Percentiles rank a stretch among this genome's conserved stretches.
Evolutionary conservation across 2,329 filamentous ascomycete species (phyloP).

Genomic region (Xylaria sp.): DNA sequence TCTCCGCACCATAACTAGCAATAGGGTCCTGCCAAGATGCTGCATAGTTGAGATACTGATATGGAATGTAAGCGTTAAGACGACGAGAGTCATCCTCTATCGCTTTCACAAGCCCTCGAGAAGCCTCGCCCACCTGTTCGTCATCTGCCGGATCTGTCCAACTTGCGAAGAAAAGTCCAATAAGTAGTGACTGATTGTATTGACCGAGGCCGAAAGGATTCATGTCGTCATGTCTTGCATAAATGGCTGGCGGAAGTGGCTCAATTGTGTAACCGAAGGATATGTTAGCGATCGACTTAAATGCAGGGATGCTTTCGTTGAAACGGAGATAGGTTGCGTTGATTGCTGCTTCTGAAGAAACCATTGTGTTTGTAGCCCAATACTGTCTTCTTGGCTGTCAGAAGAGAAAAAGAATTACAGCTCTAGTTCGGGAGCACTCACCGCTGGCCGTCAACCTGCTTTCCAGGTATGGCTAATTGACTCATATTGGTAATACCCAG

Average conservation of each 20-base stretch:
- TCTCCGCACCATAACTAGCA: conserved; percentile 12
- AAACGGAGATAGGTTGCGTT: conserved; percentile 13
- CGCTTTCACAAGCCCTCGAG: neutral
- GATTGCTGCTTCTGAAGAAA: neutral
- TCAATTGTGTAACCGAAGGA: neutral
- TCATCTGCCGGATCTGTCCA: conserved; percentile 11
- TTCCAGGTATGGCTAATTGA: neutral
- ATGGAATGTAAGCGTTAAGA: neutral
- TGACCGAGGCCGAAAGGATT: conserved; percentile 6
- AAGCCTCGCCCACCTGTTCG: neutral
- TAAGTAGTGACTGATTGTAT: neutral
- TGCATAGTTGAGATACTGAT: conserved; percentile 24
- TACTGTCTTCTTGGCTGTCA: neutral
- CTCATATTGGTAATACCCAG: neutral
- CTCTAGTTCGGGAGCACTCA: neutral
- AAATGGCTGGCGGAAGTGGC: neutral
- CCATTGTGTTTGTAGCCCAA: conserved; percentile 7
- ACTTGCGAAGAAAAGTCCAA: neutral
- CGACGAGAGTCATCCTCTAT: neutral
- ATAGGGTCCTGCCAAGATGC: conserved; percentile 20
- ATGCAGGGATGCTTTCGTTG: conserved; percentile 2
- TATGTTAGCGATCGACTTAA: neutral
- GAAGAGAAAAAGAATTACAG: neutral
- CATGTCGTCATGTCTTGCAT: neutral
- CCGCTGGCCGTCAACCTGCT: neutral